These are phyloP conservation scores for Pythium grandisporangium DNA, from an alignment of 352 stramenopile genomes.

Conservation along the genomic window DNA sequence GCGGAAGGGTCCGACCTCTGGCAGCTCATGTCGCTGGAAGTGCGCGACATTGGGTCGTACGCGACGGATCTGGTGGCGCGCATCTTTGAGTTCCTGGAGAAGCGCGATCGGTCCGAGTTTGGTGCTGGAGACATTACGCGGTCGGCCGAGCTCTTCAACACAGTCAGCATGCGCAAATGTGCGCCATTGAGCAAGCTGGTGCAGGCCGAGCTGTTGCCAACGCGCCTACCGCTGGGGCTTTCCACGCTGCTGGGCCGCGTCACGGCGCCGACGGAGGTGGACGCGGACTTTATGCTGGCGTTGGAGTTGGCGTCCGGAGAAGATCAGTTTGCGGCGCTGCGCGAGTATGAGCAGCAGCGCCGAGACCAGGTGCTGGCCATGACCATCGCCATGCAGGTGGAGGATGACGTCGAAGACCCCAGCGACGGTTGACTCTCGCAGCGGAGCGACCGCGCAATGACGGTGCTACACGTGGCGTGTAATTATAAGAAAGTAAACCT, in stretches of 20 bases:
- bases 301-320: slow-evolving; percentile 52
- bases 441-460: no score
- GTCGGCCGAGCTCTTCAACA: slow-evolving; percentile 33
- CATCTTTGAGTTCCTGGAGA: slow-evolving; percentile 77
- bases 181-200: slow-evolving; percentile 43
- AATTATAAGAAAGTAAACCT: no score
- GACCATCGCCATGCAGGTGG: slow-evolving; percentile 42
- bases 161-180: slow-evolving; percentile 33
- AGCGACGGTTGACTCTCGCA: slow-evolving; percentile 44
- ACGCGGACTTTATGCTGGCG: slow-evolving; percentile 50
- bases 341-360: slow-evolving; percentile 45
- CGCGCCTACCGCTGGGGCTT: slow-evolving; percentile 33
- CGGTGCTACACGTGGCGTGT: no score
- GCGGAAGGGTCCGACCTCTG: slow-evolving; percentile 70
- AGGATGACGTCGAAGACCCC: slow-evolving; percentile 27
- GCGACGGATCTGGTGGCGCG: slow-evolving; percentile 65
- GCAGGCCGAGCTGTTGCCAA: slow-evolving; percentile 40
- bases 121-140: slow-evolving; percentile 32
- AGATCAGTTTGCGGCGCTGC: slow-evolving; percentile 58
- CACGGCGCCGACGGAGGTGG: slow-evolving; percentile 31
- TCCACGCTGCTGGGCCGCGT: slow-evolving; percentile 29
- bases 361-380: slow-evolving; percentile 39
- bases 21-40: slow-evolving; percentile 61
- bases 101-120: slow-evolving; percentile 33
- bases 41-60: slow-evolving; percentile 64